phyloP scores from a whole-genome alignment of 177 flowering plant species.

The Vitis hybrid region DNA sequence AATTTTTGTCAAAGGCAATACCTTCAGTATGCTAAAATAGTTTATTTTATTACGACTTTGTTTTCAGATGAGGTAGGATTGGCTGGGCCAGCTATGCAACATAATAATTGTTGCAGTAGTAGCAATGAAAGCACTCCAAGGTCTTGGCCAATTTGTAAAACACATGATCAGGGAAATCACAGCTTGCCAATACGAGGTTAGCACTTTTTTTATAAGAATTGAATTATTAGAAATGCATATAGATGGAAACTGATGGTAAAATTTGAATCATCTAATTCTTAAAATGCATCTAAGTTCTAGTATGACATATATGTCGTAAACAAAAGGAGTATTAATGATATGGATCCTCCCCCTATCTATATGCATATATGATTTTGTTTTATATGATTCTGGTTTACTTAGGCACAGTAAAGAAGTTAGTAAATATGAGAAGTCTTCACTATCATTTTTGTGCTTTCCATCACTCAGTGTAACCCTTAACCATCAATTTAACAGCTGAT shows the following conservation, averaged over 20 bases:
- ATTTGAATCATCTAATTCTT: no score
- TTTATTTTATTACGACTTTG: neutral
- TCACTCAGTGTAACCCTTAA: no score
- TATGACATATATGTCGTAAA: neutral
- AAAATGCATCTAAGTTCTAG: neutral
- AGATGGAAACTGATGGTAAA: neutral
- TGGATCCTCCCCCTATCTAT: no score
- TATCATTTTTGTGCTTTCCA: no score
- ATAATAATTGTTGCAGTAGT: slow-evolving; percentile 48
- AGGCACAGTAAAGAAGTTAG: no score
- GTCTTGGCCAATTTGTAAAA: slow-evolving; percentile 37
- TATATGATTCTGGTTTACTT: no score
- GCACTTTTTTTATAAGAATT: neutral
- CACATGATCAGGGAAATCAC: slow-evolving; percentile 36
- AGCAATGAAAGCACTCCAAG: slow-evolving; percentile 64
- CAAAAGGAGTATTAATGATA: no score
- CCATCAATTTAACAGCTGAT: no score
- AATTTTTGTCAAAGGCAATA: neutral
- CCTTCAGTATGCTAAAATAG: neutral
- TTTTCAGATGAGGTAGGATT: slow-evolving; percentile 46
- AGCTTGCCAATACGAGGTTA: slow-evolving; percentile 48
- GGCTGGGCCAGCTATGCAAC: slow-evolving; percentile 32
- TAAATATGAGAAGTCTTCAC: no score
- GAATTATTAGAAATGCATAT: no score
- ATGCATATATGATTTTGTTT: no score